Conservation (phyloP, 2,329 filamentous ascomycete genomes). For the Fusarium globosum region DNA sequence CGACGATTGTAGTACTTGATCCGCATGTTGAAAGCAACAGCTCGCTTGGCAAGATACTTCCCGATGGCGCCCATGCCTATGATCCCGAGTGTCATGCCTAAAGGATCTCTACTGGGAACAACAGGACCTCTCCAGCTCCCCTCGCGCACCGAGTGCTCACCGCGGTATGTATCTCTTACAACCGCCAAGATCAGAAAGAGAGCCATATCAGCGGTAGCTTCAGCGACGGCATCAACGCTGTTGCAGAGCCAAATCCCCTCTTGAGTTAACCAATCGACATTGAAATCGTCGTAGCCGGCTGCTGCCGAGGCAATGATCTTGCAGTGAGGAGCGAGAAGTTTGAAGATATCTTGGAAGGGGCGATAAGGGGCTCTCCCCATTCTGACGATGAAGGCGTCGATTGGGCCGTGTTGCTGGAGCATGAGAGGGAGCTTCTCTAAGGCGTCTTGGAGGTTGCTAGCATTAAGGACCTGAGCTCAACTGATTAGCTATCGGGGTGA, state of each 20-base stretch:
- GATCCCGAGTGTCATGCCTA: conserved; percentile 58
- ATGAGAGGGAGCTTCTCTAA: conserved; percentile 51
- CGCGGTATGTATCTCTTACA: conserved; percentile 57
- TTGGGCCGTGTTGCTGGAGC: conserved; percentile 52
- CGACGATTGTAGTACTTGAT: conserved; percentile 58
- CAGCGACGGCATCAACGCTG: conserved; percentile 62
- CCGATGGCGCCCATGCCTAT: conserved; percentile 62
- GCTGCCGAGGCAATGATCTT: conserved; percentile 59
- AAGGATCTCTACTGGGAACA: conserved; percentile 55
- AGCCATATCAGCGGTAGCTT: conserved; percentile 64
- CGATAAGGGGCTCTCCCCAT: conserved; percentile 62
- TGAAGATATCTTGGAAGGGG: conserved; percentile 61
- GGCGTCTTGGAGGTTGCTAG: conserved; percentile 51
- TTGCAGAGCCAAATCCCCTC: conserved; percentile 65
- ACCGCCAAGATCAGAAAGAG: conserved; percentile 49
- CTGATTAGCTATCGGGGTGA: neutral
- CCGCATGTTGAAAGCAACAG: conserved; percentile 55
- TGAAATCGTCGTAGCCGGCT: conserved; percentile 61
- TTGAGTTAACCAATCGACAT: conserved; percentile 55
- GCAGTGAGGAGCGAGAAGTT: conserved; percentile 53
- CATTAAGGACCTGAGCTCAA: conserved; percentile 45
- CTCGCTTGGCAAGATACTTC: conserved; percentile 55
- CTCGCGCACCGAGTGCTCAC: conserved; percentile 51
- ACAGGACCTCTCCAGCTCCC: conserved; percentile 53
- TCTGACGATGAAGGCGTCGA: conserved; percentile 61